A percentile compares a stretch with the other conserved stretches of the same genome.
These are phyloP conservation scores for Tubosaeta sp. DNA, from an alignment of 768 basidiomycete species.

Conservation along the genomic window DNA sequence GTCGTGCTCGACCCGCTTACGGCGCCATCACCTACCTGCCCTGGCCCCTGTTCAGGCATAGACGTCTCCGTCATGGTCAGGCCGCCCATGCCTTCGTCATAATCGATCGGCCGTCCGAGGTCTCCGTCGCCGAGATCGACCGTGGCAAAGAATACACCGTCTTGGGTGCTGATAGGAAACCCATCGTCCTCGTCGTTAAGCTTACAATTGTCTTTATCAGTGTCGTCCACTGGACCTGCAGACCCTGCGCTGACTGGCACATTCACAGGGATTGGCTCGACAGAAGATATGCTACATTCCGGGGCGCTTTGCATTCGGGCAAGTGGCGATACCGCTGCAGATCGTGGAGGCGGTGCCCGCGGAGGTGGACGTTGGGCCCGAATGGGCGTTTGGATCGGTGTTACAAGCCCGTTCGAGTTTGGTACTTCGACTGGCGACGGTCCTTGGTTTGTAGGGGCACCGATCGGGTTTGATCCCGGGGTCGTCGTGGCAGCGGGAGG, in stretches of 20 bases:
- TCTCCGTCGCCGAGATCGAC: conserved; percentile 50
- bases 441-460: background rate
- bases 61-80: conserved; percentile 9
- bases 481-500: background rate
- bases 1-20: background rate
- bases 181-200: conserved; percentile 32
- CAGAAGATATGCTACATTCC: conserved; percentile 12
- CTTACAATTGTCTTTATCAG: conserved; percentile 15
- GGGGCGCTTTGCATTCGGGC: conserved; percentile 6
- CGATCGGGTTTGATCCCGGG: background rate
- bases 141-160: conserved; percentile 59
- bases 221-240: background rate
- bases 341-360: conserved; percentile 3
- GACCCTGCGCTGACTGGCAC: background rate
- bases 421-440: background rate
- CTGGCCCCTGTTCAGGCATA: background rate
- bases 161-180: conserved; percentile 58
- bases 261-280: background rate
- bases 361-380: conserved; percentile 28
- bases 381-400: conserved; percentile 34
- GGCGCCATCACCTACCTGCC: conserved; percentile 8
- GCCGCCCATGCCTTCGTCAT: conserved; percentile 33
- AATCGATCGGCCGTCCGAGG: conserved; percentile 35
- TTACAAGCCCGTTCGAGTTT: conserved; percentile 24
- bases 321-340: conserved; percentile 9